Evolutionary conservation across 192 early-diverging fungal species (phyloP).

Genomic region (Backusella mclennaniae): DNA sequence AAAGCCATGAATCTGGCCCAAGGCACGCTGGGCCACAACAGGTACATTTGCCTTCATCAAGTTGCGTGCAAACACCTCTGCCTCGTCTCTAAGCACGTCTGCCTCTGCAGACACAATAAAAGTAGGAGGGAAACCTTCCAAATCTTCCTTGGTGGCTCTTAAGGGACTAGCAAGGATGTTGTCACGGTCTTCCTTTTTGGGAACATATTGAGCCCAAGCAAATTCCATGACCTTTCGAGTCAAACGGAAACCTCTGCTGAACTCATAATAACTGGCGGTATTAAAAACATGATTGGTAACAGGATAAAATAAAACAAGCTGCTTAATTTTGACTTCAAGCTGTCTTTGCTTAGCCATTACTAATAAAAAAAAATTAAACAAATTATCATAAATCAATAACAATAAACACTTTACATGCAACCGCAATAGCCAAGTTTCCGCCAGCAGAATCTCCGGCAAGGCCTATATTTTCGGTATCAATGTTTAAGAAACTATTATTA

Average conservation of each 20-base stretch:
- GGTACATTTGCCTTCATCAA: slow-evolving; percentile 19
- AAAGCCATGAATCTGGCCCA: slow-evolving; percentile 24
- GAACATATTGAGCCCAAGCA: slow-evolving; percentile 18
- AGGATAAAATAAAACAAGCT: slow-evolving; percentile 19
- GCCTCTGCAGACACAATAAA: slow-evolving; percentile 25
- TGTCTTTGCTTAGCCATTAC: slow-evolving; percentile 9
- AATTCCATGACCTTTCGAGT: slow-evolving; percentile 2
- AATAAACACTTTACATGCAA: not conserved
- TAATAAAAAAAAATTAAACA: not conserved
- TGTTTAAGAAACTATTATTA: not conserved
- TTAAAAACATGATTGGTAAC: not conserved
- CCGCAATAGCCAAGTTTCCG: slow-evolving; percentile 12
- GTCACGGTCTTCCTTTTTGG: not conserved
- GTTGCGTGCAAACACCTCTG: slow-evolving; percentile 17
- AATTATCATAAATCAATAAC: not conserved
- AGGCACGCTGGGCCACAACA: slow-evolving; percentile 21
- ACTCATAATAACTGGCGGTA: slow-evolving; percentile 3
- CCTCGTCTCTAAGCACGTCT: slow-evolving; percentile 27
- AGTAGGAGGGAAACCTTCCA: slow-evolving; percentile 14
- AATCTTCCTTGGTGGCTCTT: not conserved
- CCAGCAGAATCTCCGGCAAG: slow-evolving; percentile 26
- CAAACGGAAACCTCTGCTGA: not conserved
- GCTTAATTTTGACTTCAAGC: not conserved
- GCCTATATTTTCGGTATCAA: slow-evolving; percentile 6
- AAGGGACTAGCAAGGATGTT: not conserved